These are phyloP conservation scores for Blastomyces parvus DNA, from an alignment of 2,329 filamentous ascomycete species.

Conservation along the genomic window DNA sequence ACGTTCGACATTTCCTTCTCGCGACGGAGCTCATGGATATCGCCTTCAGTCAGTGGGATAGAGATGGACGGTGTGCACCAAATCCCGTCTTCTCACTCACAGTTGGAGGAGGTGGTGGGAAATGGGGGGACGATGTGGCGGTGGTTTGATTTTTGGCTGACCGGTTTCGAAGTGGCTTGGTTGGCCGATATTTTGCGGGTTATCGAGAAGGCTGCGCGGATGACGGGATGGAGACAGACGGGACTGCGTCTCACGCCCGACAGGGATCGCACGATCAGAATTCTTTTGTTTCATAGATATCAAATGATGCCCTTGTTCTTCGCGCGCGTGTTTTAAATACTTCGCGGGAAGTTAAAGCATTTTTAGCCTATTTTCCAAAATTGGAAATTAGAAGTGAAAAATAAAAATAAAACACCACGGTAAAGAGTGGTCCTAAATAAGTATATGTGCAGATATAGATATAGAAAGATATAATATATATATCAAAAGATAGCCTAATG, in stretches of 20 bases:
- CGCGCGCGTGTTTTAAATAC: too few species aligned
- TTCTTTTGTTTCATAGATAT: too few species aligned
- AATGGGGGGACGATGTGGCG: not conserved
- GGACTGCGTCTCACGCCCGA: too few species aligned
- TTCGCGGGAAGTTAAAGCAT: too few species aligned
- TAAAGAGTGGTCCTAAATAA: not conserved
- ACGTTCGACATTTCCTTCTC: constrained; percentile 28
- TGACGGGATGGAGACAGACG: too few species aligned
- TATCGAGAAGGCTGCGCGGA: not conserved
- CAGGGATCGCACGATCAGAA: not conserved
- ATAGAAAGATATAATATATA: not conserved
- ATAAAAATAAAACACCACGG: too few species aligned
- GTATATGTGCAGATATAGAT: not conserved
- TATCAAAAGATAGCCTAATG: not conserved
- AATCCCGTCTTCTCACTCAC: not conserved
- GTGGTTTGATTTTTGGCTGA: too few species aligned
- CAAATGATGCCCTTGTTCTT: too few species aligned
- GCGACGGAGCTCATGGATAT: not conserved
- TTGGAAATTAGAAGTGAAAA: too few species aligned
- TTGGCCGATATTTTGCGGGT: not conserved
- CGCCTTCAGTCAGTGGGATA: not conserved
- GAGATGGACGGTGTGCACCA: not conserved
- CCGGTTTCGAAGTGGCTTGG: not conserved
- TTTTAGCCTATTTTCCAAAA: too few species aligned
- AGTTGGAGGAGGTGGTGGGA: not conserved